Evolutionary conservation across 129 eudicot genomes (phyloP).

Genomic region (Artemisia annua): DNA sequence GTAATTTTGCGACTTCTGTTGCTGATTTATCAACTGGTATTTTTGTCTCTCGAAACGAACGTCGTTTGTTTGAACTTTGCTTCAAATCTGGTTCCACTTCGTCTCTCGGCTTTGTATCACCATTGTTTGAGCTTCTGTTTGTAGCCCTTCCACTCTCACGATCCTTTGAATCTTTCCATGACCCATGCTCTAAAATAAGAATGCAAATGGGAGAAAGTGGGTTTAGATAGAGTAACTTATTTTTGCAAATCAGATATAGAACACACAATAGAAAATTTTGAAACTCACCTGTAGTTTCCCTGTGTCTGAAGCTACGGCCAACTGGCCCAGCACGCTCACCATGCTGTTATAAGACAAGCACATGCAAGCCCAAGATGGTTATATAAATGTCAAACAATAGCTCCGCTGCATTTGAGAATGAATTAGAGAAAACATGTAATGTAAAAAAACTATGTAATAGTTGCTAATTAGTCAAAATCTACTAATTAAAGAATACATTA

Average conservation of each 20-base stretch:
- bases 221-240: not conserved
- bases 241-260: not conserved
- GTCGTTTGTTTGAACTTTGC: constrained; percentile 54
- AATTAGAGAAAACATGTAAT: constrained; percentile 51
- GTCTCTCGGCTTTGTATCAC: constrained; percentile 33
- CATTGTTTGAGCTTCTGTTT: constrained; percentile 28
- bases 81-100: constrained; percentile 37
- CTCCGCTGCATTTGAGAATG: constrained; percentile 15
- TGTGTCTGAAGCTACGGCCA: constrained; percentile 61
- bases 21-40: constrained; percentile 43
- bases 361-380: constrained; percentile 11
- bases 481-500: constrained; percentile 12
- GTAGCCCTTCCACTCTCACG: constrained; percentile 39
- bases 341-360: constrained; percentile 52
- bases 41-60: constrained; percentile 78
- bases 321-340: constrained; percentile 39
- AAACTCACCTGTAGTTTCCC: constrained; percentile 58
- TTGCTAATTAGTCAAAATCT: constrained; percentile 18
- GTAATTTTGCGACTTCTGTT: constrained; percentile 28
- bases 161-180: constrained; percentile 67
- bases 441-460: constrained; percentile 39
- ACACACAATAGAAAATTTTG: constrained; percentile 5
- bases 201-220: constrained; percentile 3
- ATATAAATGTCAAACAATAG: constrained; percentile 7
- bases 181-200: constrained; percentile 55